phyloP scores from a whole-genome alignment of 345 rosid species.

The Aegle marmelos region DNA sequence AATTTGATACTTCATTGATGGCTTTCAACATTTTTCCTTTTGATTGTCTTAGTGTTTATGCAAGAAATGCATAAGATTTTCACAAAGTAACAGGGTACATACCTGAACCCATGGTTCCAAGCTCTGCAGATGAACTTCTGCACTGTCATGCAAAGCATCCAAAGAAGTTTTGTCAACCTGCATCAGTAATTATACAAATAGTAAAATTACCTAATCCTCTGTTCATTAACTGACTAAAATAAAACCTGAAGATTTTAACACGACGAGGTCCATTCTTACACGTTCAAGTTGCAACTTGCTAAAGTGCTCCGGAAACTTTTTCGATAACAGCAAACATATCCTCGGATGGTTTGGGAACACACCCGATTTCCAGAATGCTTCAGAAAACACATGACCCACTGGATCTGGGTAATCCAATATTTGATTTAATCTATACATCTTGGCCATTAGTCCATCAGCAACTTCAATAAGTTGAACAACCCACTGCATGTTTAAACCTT shows the following conservation, averaged over 20 bases:
- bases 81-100: not conserved
- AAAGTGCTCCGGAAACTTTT: constrained; percentile 95
- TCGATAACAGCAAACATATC: constrained; percentile 84
- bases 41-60: not conserved
- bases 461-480: constrained; percentile 85
- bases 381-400: constrained; percentile 63
- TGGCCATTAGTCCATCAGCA: constrained; percentile 96
- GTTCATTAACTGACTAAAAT: constrained; percentile 13
- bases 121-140: constrained; percentile 87
- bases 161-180: constrained; percentile 90
- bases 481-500: constrained; percentile 94
- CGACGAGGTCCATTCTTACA: constrained; percentile 43
- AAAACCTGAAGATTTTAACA: not conserved
- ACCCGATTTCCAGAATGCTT: constrained; percentile 93
- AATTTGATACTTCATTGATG: not conserved
- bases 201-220: constrained; percentile 2
- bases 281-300: constrained; percentile 94
- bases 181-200: constrained; percentile 10
- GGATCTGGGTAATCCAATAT: constrained; percentile 93
- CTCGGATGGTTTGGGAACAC: constrained; percentile 83
- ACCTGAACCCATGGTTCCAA: constrained; percentile 99
- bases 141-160: constrained; percentile 83
- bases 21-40: not conserved
- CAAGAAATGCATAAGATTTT: not conserved
- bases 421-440: constrained; percentile 91